phyloP scores from a whole-genome alignment of 768 basidiomycete genomes.

The Nidularia pulvinata region DNA sequence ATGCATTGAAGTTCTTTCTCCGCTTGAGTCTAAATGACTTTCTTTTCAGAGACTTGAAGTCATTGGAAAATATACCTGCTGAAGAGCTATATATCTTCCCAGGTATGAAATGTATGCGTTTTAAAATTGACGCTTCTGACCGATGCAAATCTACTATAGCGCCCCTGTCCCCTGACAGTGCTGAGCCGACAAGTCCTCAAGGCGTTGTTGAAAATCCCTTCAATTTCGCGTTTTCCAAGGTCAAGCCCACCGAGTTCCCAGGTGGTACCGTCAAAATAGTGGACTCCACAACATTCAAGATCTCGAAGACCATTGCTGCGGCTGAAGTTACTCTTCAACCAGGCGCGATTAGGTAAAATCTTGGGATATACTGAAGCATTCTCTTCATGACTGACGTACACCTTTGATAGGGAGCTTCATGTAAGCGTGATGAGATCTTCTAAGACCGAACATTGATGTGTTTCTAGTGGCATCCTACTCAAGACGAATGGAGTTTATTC shows the following conservation, averaged over 20 bases:
- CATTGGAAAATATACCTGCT: slow-evolving; percentile 40
- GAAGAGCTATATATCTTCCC: slow-evolving; percentile 56
- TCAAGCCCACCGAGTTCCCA: slow-evolving; percentile 35
- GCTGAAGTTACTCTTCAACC: slow-evolving; percentile 60
- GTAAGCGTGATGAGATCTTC: slow-evolving; percentile 26
- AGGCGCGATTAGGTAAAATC: slow-evolving; percentile 48
- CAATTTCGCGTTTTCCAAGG: slow-evolving; percentile 45
- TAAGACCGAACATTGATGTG: slow-evolving; percentile 1
- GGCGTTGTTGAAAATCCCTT: slow-evolving; percentile 43
- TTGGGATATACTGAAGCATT: background rate
- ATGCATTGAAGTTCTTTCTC: slow-evolving; percentile 1
- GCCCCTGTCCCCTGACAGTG: slow-evolving; percentile 29
- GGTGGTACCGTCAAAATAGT: slow-evolving; percentile 53
- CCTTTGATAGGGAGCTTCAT: slow-evolving; percentile 50
- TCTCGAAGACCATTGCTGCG: slow-evolving; percentile 51
- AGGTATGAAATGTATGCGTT: slow-evolving; percentile 17
- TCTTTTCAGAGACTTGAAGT: slow-evolving; percentile 21
- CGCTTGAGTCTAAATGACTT: background rate
- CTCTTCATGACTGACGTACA: background rate
- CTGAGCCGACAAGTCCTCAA: slow-evolving; percentile 36
- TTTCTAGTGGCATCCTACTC: slow-evolving; percentile 66
- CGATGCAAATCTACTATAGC: slow-evolving; percentile 20
- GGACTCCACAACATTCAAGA: slow-evolving; percentile 49
- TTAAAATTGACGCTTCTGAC: background rate
- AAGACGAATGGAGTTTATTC: slow-evolving; percentile 67